Base-by-base conservation (phyloP, 2,329 filamentous ascomycete species). In the Trichocomaceae sp. region DNA sequence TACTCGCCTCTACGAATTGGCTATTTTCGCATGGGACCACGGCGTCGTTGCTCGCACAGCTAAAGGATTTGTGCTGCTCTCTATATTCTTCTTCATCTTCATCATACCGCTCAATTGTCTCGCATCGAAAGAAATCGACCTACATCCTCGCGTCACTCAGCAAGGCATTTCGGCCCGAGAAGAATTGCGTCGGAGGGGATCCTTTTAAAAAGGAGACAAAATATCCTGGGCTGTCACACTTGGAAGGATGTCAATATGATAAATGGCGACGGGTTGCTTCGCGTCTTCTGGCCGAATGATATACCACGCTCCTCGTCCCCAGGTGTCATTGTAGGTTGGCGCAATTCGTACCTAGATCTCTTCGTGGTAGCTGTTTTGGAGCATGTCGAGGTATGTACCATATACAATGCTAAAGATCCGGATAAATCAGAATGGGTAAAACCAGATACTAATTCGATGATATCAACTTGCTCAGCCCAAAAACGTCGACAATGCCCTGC, bases 1-100 rank as follows among this genome's bases (percentile, higher is more conserved):
- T 63, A 96, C 92, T 65, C 86, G 91, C 67, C 82, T 97, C 66
- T 96, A 96, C 86, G 92, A 99, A 76, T 84, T 99, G 66, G 88
- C 90, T 63, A 87, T 96, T 62, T 99, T 97, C 73, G 93, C 95
- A 63, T 96, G 91, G 90, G 88, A 97, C 73, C 89, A 97, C 88
- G 90, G 92, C 70, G 93, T 99, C 66, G 87, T 97, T 70, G 90
- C 87, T 64, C 87, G 93, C 68, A 87, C 88, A 60, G 83, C 88
- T 50, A 92, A 93, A 73, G 93, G 88, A 53, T 93, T 96, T 67
- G 80, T 84, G 55, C 78, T 90, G 58, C 79, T 99, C 56, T 93
- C 90, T 19, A 68, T 93, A 47, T 81, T 95, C 67, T 99, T 96
- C 75, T 81, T 93, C 68, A 68, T 90, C 59, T 78, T 99, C 60